phyloP scores from a whole-genome alignment of 176 grass and related monocot species.

The Alopecurus myosuroides region DNA sequence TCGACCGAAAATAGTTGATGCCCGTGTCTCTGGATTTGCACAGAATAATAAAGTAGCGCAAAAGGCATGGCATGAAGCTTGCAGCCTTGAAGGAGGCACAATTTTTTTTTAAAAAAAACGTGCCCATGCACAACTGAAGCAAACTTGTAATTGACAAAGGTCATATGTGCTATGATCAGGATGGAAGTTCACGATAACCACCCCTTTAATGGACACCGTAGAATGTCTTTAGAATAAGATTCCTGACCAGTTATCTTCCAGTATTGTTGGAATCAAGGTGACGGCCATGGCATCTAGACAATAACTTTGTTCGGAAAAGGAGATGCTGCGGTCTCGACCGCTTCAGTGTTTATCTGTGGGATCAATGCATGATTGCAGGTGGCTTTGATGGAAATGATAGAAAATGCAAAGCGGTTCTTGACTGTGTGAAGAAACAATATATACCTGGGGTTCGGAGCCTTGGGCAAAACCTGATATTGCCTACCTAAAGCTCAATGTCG shows the following conservation, averaged over 20 bases:
- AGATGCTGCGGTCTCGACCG: too few relatives aligned
- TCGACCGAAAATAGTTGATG: constrained; percentile 4
- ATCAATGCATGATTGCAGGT: too few relatives aligned
- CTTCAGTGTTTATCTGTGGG: too few relatives aligned
- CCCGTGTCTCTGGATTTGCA: constrained; percentile 2
- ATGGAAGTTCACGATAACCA: constrained; percentile 28
- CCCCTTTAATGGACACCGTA: constrained; percentile 25
- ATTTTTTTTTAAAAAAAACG: too few relatives aligned
- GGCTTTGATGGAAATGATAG: too few relatives aligned
- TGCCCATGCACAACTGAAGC: neutral
- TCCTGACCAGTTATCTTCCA: constrained; percentile 25
- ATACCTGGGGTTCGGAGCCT: too few relatives aligned
- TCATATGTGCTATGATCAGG: neutral
- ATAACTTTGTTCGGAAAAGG: too few relatives aligned
- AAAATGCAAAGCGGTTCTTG: too few relatives aligned
- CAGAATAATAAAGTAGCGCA: constrained; percentile 30
- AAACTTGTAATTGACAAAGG: neutral
- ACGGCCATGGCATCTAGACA: too few relatives aligned
- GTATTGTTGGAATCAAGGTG: neutral
- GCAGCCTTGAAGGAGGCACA: neutral
- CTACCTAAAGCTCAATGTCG: too few relatives aligned
- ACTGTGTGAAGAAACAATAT: too few relatives aligned
- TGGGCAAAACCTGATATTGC: too few relatives aligned
- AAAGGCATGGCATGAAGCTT: neutral
- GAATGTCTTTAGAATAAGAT: constrained; percentile 19